These are phyloP conservation scores for Neofusicoccum cordaticola DNA, from an alignment of 2,329 filamentous ascomycete species.

Conservation along the genomic window DNA sequence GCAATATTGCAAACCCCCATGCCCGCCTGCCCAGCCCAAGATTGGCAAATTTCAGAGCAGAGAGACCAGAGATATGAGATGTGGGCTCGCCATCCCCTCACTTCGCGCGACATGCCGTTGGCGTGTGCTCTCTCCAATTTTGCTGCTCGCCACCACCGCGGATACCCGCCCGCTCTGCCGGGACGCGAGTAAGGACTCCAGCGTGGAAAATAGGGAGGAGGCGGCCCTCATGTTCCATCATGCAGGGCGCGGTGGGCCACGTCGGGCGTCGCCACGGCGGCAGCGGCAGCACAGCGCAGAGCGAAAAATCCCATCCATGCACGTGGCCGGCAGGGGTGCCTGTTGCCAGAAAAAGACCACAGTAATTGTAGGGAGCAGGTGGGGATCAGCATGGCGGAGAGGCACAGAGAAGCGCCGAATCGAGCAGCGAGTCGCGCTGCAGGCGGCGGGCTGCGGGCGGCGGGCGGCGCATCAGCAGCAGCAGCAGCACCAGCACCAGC, in stretches of 20 bases:
- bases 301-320: neutral
- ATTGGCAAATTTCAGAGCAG: slow-evolving; percentile 2
- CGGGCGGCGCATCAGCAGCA: no score
- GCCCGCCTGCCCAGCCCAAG: neutral
- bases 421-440: neutral
- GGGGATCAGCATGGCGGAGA: slow-evolving; percentile 4
- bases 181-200: neutral
- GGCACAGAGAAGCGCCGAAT: neutral
- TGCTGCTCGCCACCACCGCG: neutral
- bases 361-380: neutral
- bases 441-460: neutral
- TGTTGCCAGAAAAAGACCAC: neutral
- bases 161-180: neutral
- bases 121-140: neutral
- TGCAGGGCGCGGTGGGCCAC: neutral
- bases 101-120: slow-evolving; percentile 4
- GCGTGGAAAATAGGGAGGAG: neutral
- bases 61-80: neutral
- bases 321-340: slow-evolving; percentile 1
- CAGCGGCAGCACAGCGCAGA: neutral
- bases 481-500: no score
- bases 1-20: neutral
- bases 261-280: neutral
- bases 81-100: slow-evolving; percentile 1
- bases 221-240: slow-evolving; percentile 10